Conservation (phyloP, 768 basidiomycete genomes). For the Inosperma sp. region DNA sequence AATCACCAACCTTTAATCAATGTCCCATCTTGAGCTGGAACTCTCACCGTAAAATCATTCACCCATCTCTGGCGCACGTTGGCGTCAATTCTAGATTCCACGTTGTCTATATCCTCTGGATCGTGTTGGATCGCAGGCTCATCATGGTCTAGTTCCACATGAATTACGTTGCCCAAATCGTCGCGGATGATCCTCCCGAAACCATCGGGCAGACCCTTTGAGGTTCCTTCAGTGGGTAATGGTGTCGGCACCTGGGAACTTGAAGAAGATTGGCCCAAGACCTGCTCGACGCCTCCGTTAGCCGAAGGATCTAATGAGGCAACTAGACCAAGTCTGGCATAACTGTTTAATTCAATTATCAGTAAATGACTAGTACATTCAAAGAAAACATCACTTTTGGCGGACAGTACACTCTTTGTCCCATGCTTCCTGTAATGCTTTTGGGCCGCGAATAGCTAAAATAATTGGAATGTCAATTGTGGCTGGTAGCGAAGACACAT, state of each 20-base stretch:
- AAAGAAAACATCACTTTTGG: constrained; percentile 69
- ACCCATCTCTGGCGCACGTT: constrained; percentile 37
- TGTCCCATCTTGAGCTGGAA: constrained; percentile 15
- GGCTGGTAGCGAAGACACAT: background rate
- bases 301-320: constrained; percentile 62
- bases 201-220: constrained; percentile 44
- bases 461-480: constrained; percentile 12
- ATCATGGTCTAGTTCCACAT: constrained; percentile 60
- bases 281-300: constrained; percentile 63
- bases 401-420: constrained; percentile 80
- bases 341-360: constrained; percentile 47
- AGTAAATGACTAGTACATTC: background rate
- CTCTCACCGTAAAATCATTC: constrained; percentile 29
- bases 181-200: constrained; percentile 83
- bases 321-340: constrained; percentile 70
- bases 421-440: constrained; percentile 80
- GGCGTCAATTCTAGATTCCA: constrained; percentile 21
- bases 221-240: constrained; percentile 12
- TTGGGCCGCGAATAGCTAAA: constrained; percentile 75
- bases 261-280: constrained; percentile 17
- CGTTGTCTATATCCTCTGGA: constrained; percentile 26
- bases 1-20: constrained; percentile 29
- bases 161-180: constrained; percentile 66
- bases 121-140: constrained; percentile 33
- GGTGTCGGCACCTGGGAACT: constrained; percentile 9